Evolutionary conservation across 257 asterid genomes (phyloP), one percentile per base, ranked within the genome.

Genomic region (Nicotiana sylvestris): DNA sequence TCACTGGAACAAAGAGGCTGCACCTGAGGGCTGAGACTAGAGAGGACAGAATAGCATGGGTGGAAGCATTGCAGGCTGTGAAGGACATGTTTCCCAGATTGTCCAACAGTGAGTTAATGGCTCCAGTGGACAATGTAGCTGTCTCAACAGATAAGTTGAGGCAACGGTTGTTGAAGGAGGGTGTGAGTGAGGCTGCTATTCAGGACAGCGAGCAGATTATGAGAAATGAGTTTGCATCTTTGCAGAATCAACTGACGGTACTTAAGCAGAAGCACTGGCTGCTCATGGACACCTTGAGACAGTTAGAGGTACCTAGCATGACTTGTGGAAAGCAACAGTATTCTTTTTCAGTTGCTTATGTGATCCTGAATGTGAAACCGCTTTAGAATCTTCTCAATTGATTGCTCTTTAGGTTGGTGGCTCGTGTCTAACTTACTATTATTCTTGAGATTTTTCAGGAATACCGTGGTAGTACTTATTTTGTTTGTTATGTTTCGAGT

Each of bases 1-100:
- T 92, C 74, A 94, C 99, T 72, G 99, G 99, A 78, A 96, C 99
- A 39, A 96, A 94, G 91, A 93, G 90, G 87, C 91, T 96, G 83
- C 98, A 92, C 85, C 86, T 96, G 78, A 93, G 97, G 90, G 97
- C 99, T 37, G 98, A 96, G 83, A 91, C 88, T 30, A 88, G 97
- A 85, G 98, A 96, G 79, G 98, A 94, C 84, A 87, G 92, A 80
- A 65, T 84, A 9, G 87, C 96, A 61, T 96, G 99, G 99, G 79
- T 93, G 90, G 99, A 94, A 81, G 98, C 97, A 56, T 86, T 96
- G 86, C 97, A 89, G 83, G 95, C 99, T 69, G 93, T 94, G 84
- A 96, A 96, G 88, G 97, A 91, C 84, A 89, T 94, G 95, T 96
- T 93, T 81, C 99, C 99, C 1, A 94, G 99, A 89, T 89, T 96